These are phyloP conservation scores for Alloteropsis semialata DNA, from an alignment of 176 grass and related monocot species.

Conservation along the genomic window DNA sequence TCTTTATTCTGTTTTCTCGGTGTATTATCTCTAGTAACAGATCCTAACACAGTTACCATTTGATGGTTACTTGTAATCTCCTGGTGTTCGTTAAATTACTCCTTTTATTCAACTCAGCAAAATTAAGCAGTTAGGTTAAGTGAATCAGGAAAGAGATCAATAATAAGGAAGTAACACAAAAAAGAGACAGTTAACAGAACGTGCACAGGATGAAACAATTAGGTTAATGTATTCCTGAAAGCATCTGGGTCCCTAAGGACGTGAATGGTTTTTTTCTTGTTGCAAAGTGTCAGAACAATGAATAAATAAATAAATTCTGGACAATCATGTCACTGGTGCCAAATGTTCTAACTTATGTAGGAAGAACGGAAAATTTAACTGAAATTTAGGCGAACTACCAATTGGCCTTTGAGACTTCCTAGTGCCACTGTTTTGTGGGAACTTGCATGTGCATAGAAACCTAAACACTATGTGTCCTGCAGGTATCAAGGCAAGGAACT, in stretches of 20 bases:
- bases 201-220: not conserved
- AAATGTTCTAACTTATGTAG: not conserved
- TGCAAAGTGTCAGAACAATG: not conserved
- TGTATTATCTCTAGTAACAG: not conserved
- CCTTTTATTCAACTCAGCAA: not conserved
- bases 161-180: not conserved
- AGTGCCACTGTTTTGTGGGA: not conserved
- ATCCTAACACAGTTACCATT: not conserved
- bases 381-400: not conserved
- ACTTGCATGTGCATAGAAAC: not conserved
- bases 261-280: not conserved
- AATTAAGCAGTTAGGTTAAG: not conserved
- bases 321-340: not conserved
- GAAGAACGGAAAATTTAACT: not conserved
- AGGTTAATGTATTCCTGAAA: not conserved
- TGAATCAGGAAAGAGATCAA: constrained; percentile 13
- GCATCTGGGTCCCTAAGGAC: not conserved
- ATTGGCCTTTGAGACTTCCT: not conserved
- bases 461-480: constrained; percentile 13
- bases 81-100: not conserved
- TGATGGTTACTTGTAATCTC: not conserved
- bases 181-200: not conserved
- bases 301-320: not conserved
- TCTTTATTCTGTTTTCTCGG: not conserved
- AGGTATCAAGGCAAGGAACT: constrained; percentile 80